phyloP scores from a whole-genome alignment of 2,329 filamentous ascomycete genomes.

The Camillea tinctor region DNA sequence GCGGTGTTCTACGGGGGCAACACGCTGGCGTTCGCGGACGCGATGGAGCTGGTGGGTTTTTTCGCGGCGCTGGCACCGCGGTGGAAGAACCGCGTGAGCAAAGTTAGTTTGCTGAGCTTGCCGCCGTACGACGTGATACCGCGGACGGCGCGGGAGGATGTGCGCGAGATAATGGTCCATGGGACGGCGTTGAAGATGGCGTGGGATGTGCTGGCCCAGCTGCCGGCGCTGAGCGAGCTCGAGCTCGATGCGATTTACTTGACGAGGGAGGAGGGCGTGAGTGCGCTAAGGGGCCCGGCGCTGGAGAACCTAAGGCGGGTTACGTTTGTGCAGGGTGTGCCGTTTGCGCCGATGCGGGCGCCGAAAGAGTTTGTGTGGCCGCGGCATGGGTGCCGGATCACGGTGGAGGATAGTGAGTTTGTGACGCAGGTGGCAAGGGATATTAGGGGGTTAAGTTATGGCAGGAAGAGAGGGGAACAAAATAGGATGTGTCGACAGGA shows the following conservation, averaged over 20 bases:
- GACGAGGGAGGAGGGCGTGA: background rate
- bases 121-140: background rate
- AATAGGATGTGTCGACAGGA: background rate
- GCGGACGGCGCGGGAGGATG: background rate
- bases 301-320: conserved; percentile 9
- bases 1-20: conserved; percentile 17
- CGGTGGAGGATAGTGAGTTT: conserved; percentile 7
- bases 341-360: background rate
- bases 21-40: conserved; percentile 11
- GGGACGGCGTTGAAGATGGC: background rate
- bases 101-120: conserved; percentile 14
- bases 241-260: conserved; percentile 16
- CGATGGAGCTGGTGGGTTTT: conserved; percentile 10
- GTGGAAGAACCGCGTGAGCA: conserved; percentile 9
- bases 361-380: conserved; percentile 14
- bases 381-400: background rate
- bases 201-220: background rate
- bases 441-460: conserved; percentile 8
- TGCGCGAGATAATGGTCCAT: background rate
- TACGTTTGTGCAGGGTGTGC: conserved; percentile 8
- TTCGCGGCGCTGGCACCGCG: conserved; percentile 2
- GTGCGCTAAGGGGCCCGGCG: conserved; percentile 1
- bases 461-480: conserved; percentile 2
- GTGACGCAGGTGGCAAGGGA: conserved; percentile 6
- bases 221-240: conserved; percentile 8